These are phyloP conservation scores for Capsicum baccatum DNA, from an alignment of 257 asterid genomes.

Conservation along the genomic window DNA sequence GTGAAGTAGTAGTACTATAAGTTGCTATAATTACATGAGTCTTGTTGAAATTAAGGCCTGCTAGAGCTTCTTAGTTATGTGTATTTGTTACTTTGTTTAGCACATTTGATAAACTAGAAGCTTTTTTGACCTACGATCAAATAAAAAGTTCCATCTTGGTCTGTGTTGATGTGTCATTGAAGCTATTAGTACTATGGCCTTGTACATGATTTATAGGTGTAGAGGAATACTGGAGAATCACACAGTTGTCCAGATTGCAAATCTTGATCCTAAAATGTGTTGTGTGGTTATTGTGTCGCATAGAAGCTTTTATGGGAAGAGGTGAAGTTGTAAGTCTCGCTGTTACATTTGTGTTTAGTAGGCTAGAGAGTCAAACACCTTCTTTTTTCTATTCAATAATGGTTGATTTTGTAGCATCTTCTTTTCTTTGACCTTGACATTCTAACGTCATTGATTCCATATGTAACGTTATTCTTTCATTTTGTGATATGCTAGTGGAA, in stretches of 20 bases:
- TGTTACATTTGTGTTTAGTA: background rate
- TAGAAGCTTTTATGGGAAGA: background rate
- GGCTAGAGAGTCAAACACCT: background rate
- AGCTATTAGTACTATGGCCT: background rate
- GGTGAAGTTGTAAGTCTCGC: background rate
- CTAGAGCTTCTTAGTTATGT: background rate
- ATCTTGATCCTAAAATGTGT: background rate
- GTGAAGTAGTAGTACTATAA: no score
- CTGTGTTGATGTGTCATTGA: background rate
- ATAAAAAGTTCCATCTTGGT: background rate
- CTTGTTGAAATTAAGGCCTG: background rate
- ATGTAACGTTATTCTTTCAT: background rate
- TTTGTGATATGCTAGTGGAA: no score
- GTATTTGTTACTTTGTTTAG: background rate
- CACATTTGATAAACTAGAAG: background rate
- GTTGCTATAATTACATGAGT: background rate
- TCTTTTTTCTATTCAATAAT: background rate
- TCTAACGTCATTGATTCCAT: background rate
- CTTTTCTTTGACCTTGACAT: background rate
- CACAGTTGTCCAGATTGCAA: background rate
- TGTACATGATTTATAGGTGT: background rate
- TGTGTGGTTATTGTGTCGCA: background rate
- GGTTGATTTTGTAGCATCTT: background rate
- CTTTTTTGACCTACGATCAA: background rate
- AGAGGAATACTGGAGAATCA: background rate